Percentiles rank a stretch among this genome's conserved stretches.
Conservation (phyloP, 257 asterid genomes). For the Lycium ferocissimum region DNA sequence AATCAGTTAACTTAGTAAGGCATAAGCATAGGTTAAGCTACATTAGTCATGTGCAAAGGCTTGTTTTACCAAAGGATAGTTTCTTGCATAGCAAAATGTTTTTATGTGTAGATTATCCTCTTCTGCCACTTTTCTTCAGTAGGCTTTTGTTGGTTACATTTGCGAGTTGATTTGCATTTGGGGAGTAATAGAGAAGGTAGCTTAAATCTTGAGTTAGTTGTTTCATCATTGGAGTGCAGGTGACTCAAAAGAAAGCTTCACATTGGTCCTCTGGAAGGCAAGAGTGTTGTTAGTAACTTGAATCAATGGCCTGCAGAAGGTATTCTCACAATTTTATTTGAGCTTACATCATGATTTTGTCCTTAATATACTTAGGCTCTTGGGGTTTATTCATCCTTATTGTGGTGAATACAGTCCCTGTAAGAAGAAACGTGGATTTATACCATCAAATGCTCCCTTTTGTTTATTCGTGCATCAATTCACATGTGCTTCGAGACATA, state of each 20-base stretch:
- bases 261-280: slow-evolving; percentile 54
- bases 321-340: slow-evolving; percentile 24
- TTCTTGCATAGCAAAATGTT: not conserved
- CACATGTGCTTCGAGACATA: not conserved
- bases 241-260: slow-evolving; percentile 66
- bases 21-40: not conserved
- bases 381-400: not conserved
- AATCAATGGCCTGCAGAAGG: slow-evolving; percentile 75
- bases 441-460: not conserved
- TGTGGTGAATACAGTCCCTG: not conserved
- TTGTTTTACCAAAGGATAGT: slow-evolving; percentile 10
- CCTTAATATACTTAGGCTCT: not conserved
- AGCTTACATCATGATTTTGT: not conserved
- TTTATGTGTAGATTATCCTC: not conserved
- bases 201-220: not conserved
- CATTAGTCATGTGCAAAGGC: not conserved
- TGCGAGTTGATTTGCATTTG: slow-evolving; percentile 18
- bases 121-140: not conserved
- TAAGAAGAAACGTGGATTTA: not conserved
- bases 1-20: not conserved
- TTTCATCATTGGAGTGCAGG: slow-evolving; percentile 43
- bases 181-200: not conserved
- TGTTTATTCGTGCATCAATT: not conserved
- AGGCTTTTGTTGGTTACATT: not conserved
- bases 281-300: slow-evolving; percentile 30